These are phyloP conservation scores for Ceratocystis cubensis DNA, from an alignment of 2,329 filamentous ascomycete genomes.

Conservation along the genomic window DNA sequence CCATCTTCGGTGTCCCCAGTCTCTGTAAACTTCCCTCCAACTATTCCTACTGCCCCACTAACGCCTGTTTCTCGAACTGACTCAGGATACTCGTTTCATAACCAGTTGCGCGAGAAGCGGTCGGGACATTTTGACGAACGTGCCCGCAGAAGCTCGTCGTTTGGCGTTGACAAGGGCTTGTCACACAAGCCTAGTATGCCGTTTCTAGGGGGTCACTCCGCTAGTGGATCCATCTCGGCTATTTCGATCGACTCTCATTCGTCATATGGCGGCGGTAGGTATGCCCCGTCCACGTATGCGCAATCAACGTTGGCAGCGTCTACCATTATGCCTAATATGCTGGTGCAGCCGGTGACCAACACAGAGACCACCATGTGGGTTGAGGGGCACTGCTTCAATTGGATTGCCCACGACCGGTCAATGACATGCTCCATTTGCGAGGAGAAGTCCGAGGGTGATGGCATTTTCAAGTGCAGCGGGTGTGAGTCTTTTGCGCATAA, in stretches of 20 bases:
- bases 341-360: conserved; percentile 65
- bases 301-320: conserved; percentile 76
- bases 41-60: conserved; percentile 40
- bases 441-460: conserved; percentile 58
- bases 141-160: conserved; percentile 85
- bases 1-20: conserved; percentile 60
- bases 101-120: conserved; percentile 81
- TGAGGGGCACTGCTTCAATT: conserved; percentile 70
- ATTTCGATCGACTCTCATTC: conserved; percentile 53
- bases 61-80: conserved; percentile 81
- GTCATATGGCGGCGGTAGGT: conserved; percentile 55
- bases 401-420: conserved; percentile 42
- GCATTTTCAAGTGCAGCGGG: conserved; percentile 59
- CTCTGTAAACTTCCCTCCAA: conserved; percentile 61
- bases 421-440: conserved; percentile 62
- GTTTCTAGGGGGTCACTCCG: conserved; percentile 54
- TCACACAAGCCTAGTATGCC: conserved; percentile 59
- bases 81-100: conserved; percentile 75
- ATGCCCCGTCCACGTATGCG: conserved; percentile 73
- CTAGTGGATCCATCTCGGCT: conserved; percentile 47
- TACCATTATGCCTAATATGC: conserved; percentile 75
- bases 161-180: conserved; percentile 62
- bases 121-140: conserved; percentile 80
- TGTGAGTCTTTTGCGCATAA: conserved; percentile 48
- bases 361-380: conserved; percentile 73